A percentile compares a stretch with the other conserved stretches of the same genome.
Conservation (phyloP, 805 yeast species). For the Suhomyces pyralidae region DNA sequence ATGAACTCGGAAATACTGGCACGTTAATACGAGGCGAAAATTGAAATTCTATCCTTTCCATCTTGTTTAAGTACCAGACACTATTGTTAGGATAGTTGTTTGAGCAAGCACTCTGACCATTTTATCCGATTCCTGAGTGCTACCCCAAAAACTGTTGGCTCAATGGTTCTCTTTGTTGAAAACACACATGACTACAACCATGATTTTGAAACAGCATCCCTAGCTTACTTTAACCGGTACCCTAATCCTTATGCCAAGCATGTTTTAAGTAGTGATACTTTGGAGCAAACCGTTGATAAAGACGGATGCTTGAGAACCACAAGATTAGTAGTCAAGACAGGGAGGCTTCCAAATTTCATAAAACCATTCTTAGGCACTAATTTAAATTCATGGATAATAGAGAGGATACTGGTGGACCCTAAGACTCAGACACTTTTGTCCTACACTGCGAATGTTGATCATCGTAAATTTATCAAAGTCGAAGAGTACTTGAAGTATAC, state of each 20-base stretch:
- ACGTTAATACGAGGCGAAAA: neutral
- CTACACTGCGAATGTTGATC: constrained; percentile 82
- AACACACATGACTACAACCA: constrained; percentile 55
- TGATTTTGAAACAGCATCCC: constrained; percentile 68
- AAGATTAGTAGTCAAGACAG: constrained; percentile 71
- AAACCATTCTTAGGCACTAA: constrained; percentile 69
- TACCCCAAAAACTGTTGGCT: neutral
- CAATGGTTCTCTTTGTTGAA: constrained; percentile 64
- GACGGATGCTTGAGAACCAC: constrained; percentile 70
- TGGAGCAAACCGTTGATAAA: constrained; percentile 55
- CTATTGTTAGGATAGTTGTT: neutral
- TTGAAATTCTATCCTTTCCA: neutral
- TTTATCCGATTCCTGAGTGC: neutral
- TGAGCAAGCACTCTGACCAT: neutral
- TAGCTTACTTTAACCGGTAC: constrained; percentile 62
- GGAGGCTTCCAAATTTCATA: constrained; percentile 77
- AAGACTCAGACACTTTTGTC: constrained; percentile 50
- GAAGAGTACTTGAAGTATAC: constrained; percentile 70
- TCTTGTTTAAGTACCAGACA: neutral
- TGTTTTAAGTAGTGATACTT: constrained; percentile 78
- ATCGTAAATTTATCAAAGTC: constrained; percentile 68
- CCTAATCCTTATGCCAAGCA: constrained; percentile 83
- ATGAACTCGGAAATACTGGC: neutral
- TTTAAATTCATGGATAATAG: constrained; percentile 78
- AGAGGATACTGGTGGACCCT: constrained; percentile 72